phyloP scores from a whole-genome alignment of 345 rosid genomes.

The Syzygium aqueum region DNA sequence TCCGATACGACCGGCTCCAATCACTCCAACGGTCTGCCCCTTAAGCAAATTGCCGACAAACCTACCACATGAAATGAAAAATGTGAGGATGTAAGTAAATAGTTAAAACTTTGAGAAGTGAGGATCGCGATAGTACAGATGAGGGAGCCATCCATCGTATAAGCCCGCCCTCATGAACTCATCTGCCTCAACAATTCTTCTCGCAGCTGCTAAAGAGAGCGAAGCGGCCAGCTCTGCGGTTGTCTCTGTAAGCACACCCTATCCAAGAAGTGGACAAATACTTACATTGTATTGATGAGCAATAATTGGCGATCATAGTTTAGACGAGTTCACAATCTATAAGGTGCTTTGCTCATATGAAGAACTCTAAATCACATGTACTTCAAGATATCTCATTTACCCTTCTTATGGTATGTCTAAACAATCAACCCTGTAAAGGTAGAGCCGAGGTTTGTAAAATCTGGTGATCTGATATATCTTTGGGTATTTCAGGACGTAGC shows the following conservation, averaged over 20 bases:
- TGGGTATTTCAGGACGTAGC: background rate
- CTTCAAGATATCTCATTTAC: background rate
- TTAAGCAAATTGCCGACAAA: slow-evolving; percentile 95
- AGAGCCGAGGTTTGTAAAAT: background rate
- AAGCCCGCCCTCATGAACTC: slow-evolving; percentile 94
- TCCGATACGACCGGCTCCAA: slow-evolving; percentile 99
- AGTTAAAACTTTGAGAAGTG: background rate
- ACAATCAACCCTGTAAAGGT: background rate
- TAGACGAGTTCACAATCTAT: background rate
- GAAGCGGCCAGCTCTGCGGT: slow-evolving; percentile 96
- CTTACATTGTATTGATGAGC: background rate
- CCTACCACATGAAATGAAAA: slow-evolving; percentile 17
- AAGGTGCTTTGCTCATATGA: background rate
- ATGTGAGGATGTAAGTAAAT: background rate
- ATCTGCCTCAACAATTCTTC: slow-evolving; percentile 97
- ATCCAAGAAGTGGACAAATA: slow-evolving; percentile 1
- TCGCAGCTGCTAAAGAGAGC: slow-evolving; percentile 79
- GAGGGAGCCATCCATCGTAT: slow-evolving; percentile 98
- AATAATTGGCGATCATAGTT: background rate
- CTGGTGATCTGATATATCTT: background rate
- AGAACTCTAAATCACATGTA: background rate
- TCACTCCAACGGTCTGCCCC: slow-evolving; percentile 97
- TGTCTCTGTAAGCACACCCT: slow-evolving; percentile 98
- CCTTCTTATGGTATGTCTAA: background rate
- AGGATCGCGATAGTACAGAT: slow-evolving; percentile 35